Evolutionary conservation across 2,329 filamentous ascomycete genomes (phyloP), one percentile per base, ranked within the genome.

Genomic region (Paecilomyces sp.): DNA sequence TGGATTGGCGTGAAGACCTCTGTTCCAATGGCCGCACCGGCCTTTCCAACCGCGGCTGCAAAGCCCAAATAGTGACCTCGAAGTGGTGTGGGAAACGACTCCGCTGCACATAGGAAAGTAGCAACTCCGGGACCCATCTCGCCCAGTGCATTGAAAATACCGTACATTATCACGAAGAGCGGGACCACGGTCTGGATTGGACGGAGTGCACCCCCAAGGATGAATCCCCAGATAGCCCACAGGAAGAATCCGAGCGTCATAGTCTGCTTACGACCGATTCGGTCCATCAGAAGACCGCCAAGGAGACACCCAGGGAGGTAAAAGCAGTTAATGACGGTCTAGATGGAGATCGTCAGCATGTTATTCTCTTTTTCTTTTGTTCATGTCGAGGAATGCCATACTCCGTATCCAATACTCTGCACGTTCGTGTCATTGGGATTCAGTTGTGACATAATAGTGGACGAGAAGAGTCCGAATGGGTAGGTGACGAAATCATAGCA

Each of bases 381-480:
- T 15, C 33, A 36, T 36, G 33, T 36, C 33, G 13, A 8, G 33
- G 3, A 3, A 36, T 8, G 3, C 33, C 33, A 28, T 36, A 36
- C 33, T 36, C 33, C 33, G 9, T 36, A 36, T 11, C 33, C 33
- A 36, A 36, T 11, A 36, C 13, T 36, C 9, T 36, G 33, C 9
- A 36, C 69, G 0, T 80, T 67, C n/a, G 72, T 77, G 34, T 78
- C 72, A 13, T 72, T 68, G 0, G 75, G 64, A 30, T 78, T 78
- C 30, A 78, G 69, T 25, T 76, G 71, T 3, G 70, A 68, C 56
- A 83, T 77, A 60, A 84, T 83, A 24, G 81, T 82, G 0, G 80
- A 80, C 58, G 77, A 79, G 68, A 84, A 84, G 30, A 85, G 76
- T 8, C 81, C 81, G 61, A 84, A 83, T 0, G 82, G 82, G 57